A percentile compares a stretch with the other conserved stretches of the same genome.
Evolutionary conservation across 345 rosid species (phyloP).

Genomic region (Laguncularia racemosa): DNA sequence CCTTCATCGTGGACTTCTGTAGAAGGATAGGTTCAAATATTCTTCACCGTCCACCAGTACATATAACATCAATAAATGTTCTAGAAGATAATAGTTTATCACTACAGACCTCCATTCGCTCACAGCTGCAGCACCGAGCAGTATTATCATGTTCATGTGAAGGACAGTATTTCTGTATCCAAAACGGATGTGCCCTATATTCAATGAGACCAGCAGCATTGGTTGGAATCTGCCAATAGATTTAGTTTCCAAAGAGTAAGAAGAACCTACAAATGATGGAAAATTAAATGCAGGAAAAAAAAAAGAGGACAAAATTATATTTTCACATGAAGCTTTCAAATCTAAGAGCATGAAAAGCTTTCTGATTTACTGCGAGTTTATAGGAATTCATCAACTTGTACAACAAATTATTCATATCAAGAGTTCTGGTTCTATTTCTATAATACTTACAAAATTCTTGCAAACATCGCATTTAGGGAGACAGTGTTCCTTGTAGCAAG

Average conservation of each 20-base stretch:
- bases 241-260: conserved; percentile 19
- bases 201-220: conserved; percentile 82
- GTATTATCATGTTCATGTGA: conserved; percentile 86
- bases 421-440: neutral
- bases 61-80: neutral
- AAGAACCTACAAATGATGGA: conserved; percentile 7
- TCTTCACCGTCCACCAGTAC: too few species aligned
- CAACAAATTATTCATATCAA: neutral
- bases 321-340: too few species aligned
- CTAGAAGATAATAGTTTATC: conserved; percentile 2
- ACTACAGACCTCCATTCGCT: conserved; percentile 91
- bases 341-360: too few species aligned
- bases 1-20: neutral
- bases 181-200: conserved; percentile 95
- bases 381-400: too few species aligned
- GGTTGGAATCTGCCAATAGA: conserved; percentile 76
- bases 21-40: too few species aligned
- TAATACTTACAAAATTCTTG: conserved; percentile 60
- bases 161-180: conserved; percentile 96
- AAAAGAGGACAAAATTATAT: too few species aligned
- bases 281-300: neutral
- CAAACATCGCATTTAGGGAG: conserved; percentile 98
- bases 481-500: conserved; percentile 69
- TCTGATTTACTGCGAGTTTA: too few species aligned
- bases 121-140: conserved; percentile 98